These are phyloP conservation scores for Pyricularia pennisetigena DNA, from an alignment of 2,329 filamentous ascomycete species.

Conservation along the genomic window DNA sequence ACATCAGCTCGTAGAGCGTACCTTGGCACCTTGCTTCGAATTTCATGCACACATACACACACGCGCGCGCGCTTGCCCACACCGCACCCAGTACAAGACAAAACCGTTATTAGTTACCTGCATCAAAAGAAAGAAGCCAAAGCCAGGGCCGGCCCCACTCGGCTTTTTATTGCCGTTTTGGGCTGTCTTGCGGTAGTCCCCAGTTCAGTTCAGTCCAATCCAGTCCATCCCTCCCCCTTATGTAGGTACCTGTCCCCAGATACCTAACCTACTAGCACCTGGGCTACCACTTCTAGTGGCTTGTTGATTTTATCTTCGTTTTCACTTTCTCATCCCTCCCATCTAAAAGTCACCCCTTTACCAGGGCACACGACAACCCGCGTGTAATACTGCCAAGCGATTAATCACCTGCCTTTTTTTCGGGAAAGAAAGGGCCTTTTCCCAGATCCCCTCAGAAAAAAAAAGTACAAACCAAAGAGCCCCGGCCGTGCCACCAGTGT, in stretches of 20 bases:
- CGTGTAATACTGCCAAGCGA: not conserved
- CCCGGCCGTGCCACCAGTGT: not conserved
- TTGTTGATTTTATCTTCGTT: not conserved
- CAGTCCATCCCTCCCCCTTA: not conserved
- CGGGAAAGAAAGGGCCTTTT: not conserved
- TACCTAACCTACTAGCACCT: not conserved
- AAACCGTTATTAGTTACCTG: not conserved
- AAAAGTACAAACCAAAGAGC: not conserved
- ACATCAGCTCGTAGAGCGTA: constrained; percentile 35
- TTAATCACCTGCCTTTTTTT: not conserved
- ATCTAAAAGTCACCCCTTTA: not conserved
- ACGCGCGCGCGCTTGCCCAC: not conserved
- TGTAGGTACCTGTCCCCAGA: not conserved
- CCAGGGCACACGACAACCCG: not conserved
- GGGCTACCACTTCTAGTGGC: not conserved
- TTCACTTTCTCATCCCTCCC: not conserved
- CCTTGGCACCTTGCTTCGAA: constrained; percentile 10
- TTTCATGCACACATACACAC: not conserved
- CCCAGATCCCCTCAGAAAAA: not conserved
- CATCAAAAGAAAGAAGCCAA: not conserved
- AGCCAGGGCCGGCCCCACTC: not conserved
- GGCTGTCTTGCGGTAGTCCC: not conserved
- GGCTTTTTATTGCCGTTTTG: not conserved
- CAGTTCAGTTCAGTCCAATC: not conserved
- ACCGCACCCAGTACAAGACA: not conserved